Conservation (phyloP, 768 basidiomycete species). For the Cystofilobasidium capitatum region DNA sequence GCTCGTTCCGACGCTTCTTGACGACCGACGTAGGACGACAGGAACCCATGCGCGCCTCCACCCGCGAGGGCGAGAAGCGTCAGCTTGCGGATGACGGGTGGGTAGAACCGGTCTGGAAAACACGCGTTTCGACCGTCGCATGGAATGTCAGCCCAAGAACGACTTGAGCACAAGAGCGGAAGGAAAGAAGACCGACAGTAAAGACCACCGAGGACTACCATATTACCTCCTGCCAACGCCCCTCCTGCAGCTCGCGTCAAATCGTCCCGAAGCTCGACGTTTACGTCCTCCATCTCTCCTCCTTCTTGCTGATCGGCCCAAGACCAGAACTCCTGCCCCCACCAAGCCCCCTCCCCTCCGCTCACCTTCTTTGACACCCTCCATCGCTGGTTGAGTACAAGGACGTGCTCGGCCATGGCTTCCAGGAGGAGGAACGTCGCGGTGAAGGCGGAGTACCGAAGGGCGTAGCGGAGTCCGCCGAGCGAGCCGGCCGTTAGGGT, state of each 20-base stretch:
- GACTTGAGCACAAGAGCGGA: not conserved
- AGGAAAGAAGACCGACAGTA: not conserved
- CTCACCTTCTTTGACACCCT: not conserved
- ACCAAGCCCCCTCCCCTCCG: not conserved
- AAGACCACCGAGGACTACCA: not conserved
- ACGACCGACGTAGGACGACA: not conserved
- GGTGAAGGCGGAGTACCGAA: conserved; percentile 3
- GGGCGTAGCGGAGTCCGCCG: not conserved
- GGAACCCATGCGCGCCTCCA: not conserved
- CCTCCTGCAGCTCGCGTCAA: not conserved
- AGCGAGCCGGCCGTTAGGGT: not conserved
- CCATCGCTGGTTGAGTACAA: not conserved
- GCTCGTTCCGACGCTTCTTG: not conserved
- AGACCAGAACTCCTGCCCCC: not conserved
- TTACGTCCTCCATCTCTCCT: not conserved
- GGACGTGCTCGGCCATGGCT: not conserved
- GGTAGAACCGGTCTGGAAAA: conserved; percentile 6
- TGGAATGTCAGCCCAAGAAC: not conserved
- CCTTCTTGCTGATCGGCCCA: not conserved
- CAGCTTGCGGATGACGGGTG: not conserved
- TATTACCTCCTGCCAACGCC: not conserved
- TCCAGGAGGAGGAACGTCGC: conserved; percentile 2
- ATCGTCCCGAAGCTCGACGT: not conserved
- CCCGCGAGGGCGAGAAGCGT: not conserved
- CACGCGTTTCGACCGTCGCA: too few species aligned